Conservation (phyloP, 2,329 filamentous ascomycete species). For the Aureobasidium vineae region DNA sequence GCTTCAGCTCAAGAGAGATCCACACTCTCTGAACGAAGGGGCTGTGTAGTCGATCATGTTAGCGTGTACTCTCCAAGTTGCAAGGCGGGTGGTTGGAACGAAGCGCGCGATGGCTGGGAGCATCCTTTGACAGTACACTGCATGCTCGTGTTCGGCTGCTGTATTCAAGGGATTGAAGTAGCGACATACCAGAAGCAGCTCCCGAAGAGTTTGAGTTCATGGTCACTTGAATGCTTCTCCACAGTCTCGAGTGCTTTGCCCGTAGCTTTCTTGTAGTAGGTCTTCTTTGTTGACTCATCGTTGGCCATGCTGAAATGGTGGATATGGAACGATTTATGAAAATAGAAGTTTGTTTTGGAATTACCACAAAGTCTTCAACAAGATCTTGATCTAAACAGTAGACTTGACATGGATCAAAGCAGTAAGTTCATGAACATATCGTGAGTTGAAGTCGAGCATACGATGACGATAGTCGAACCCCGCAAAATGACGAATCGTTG, state of each 20-base stretch:
- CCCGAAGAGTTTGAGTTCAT: conserved; percentile 73
- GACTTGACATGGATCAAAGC: not conserved
- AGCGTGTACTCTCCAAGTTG: not conserved
- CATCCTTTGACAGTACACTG: not conserved
- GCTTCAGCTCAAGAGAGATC: conserved; percentile 81
- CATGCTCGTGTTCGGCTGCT: not conserved
- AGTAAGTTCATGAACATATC: not conserved
- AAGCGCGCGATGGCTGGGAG: not conserved
- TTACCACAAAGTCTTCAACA: not conserved
- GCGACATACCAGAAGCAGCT: conserved; percentile 72
- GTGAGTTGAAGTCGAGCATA: not conserved
- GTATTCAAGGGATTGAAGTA: not conserved
- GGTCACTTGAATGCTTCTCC: conserved; percentile 66
- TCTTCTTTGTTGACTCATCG: conserved; percentile 58
- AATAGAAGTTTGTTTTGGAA: not conserved
- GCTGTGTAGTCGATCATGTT: conserved; percentile 43
- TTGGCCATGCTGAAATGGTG: conserved; percentile 39
- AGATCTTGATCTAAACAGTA: not conserved
- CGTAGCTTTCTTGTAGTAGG: conserved; percentile 68
- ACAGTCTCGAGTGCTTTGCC: conserved; percentile 68
- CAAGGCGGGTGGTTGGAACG: not conserved
- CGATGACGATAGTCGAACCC: not conserved
- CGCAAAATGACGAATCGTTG: conserved; percentile 18
- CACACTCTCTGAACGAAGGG: conserved; percentile 86
- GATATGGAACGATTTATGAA: not conserved